Conservation (phyloP, 2,329 filamentous ascomycete genomes). For the Penicillium sp. region DNA sequence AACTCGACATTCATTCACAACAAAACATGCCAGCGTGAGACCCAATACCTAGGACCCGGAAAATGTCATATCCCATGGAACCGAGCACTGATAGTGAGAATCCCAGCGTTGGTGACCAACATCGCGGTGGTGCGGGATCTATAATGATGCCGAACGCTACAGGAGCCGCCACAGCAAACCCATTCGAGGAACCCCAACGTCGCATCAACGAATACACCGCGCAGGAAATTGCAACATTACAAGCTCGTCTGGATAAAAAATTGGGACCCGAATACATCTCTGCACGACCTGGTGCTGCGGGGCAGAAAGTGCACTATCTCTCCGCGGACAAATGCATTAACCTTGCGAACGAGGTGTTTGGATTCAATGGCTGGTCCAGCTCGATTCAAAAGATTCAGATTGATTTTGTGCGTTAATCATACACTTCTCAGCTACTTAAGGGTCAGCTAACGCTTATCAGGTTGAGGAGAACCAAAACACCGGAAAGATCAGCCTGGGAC, state of each 20-base stretch:
- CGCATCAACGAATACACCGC: conserved; percentile 80
- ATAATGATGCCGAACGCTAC: conserved; percentile 45
- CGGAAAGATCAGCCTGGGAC: conserved; percentile 75
- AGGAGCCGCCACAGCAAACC: conserved; percentile 58
- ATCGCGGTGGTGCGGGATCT: conserved; percentile 46
- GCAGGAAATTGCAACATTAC: conserved; percentile 83
- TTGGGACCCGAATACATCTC: conserved; percentile 96
- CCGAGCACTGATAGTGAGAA: conserved; percentile 24
- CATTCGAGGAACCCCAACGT: conserved; percentile 71
- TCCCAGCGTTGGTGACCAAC: conserved; percentile 67
- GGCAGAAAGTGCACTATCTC: conserved; percentile 87
- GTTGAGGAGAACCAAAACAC: conserved; percentile 79
- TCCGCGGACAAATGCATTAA: conserved; percentile 96
- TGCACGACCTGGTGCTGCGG: conserved; percentile 75
- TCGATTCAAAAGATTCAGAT: conserved; percentile 93
- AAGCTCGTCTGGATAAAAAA: conserved; percentile 84
- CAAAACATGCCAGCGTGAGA: conserved; percentile 51
- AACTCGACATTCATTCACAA: conserved; percentile 14
- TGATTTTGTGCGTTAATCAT: conserved; percentile 66
- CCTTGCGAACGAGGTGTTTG: conserved; percentile 91
- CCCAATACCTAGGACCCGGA: not conserved
- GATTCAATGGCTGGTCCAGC: conserved; percentile 96
- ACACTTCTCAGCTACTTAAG: not conserved
- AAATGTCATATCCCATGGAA: conserved; percentile 8
- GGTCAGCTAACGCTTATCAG: conserved; percentile 35